Evolutionary conservation across 257 asterid species (phyloP).

Genomic region (Penstemon eatonii): DNA sequence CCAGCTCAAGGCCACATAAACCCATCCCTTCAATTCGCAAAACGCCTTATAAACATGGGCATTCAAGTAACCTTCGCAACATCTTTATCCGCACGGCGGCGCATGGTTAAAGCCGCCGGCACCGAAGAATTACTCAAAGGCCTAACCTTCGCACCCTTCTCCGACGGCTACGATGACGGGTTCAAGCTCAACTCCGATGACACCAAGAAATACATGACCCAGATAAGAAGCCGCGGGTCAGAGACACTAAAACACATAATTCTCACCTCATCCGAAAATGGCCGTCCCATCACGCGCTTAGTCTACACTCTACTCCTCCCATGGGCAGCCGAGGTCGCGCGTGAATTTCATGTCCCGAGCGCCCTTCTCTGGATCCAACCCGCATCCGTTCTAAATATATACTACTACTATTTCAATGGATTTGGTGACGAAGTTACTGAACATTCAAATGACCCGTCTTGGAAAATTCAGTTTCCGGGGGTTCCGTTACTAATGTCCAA

Average conservation of each 20-base stretch:
- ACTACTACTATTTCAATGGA: slow-evolving; percentile 59
- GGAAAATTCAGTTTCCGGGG: slow-evolving; percentile 47
- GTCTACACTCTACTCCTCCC: slow-evolving; percentile 57
- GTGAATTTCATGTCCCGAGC: slow-evolving; percentile 43
- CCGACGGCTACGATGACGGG: slow-evolving; percentile 61
- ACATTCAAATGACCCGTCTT: background rate
- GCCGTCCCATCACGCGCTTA: slow-evolving; percentile 45
- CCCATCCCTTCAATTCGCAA: slow-evolving; percentile 62
- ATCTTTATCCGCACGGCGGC: slow-evolving; percentile 37
- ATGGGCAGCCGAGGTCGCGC: slow-evolving; percentile 58
- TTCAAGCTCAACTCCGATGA: slow-evolving; percentile 25
- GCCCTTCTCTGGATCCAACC: slow-evolving; percentile 73
- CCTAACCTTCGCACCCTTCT: slow-evolving; percentile 42
- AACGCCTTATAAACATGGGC: slow-evolving; percentile 45
- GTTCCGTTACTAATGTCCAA: slow-evolving; percentile 35
- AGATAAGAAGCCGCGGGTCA: slow-evolving; percentile 38
- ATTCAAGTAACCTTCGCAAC: slow-evolving; percentile 55
- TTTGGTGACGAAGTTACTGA: slow-evolving; percentile 29
- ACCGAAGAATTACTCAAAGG: slow-evolving; percentile 26
- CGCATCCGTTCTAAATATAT: slow-evolving; percentile 50
- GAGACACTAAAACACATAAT: slow-evolving; percentile 30
- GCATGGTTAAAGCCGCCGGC: slow-evolving; percentile 29
- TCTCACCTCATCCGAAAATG: slow-evolving; percentile 22
- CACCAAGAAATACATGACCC: slow-evolving; percentile 19
- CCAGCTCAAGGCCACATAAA: slow-evolving; percentile 74